Evolutionary conservation across 192 early-diverging fungal genomes (phyloP).

Genomic region (Dissophora ornata): DNA sequence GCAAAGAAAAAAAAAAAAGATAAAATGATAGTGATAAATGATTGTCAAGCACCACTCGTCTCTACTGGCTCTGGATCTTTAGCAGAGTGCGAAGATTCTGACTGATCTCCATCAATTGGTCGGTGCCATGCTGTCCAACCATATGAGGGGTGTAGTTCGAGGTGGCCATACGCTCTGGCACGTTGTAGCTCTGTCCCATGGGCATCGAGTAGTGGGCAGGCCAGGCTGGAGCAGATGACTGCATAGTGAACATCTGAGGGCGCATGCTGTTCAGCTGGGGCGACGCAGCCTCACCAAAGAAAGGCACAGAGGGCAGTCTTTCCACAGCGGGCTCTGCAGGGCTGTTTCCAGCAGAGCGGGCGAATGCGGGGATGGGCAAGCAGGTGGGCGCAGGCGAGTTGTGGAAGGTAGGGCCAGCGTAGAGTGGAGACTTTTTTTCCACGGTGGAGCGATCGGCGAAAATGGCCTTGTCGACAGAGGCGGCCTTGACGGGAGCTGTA

Average conservation of each 20-base stretch:
- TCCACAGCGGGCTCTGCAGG: conserved; percentile 27
- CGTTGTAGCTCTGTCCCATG: conserved; percentile 33
- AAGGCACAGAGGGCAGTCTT: conserved; percentile 14
- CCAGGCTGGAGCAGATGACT: neutral
- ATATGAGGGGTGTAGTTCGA: conserved; percentile 37
- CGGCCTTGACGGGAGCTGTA: conserved; percentile 2
- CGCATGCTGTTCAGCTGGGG: conserved; percentile 44
- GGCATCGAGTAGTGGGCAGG: conserved; percentile 30
- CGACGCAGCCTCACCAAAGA: conserved; percentile 41
- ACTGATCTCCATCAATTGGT: conserved; percentile 60
- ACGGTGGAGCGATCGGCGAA: conserved; percentile 4
- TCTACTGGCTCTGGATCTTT: conserved; percentile 61
- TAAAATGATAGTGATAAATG: neutral
- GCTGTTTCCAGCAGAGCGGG: conserved; percentile 19
- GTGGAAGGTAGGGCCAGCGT: conserved; percentile 69
- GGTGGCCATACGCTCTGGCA: conserved; percentile 61
- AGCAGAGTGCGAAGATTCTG: conserved; percentile 60
- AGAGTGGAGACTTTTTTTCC: conserved; percentile 49
- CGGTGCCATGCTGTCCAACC: conserved; percentile 22
- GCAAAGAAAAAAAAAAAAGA: neutral
- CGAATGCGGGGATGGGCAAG: conserved; percentile 63
- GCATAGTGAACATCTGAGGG: conserved; percentile 5
- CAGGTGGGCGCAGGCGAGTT: conserved; percentile 67
- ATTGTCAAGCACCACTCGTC: neutral
- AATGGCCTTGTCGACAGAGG: conserved; percentile 12